phyloP scores from a whole-genome alignment of 192 early-diverging fungal genomes.

The Linnemannia hyalina region DNA sequence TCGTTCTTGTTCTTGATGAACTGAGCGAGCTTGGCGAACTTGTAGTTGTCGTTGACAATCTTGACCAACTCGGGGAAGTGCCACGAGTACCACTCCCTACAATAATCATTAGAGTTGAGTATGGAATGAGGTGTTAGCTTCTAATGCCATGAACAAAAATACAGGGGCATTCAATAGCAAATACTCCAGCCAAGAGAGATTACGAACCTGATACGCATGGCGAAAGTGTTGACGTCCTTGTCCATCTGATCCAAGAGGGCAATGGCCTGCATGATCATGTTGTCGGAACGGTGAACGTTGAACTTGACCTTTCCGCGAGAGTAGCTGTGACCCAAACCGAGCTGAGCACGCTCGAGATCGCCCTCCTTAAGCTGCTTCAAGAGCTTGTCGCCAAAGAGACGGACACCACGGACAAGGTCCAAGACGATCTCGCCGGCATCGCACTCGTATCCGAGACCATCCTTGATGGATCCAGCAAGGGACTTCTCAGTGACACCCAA shows the following conservation, averaged over 20 bases:
- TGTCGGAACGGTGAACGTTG: slow-evolving; percentile 98
- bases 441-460: slow-evolving; percentile 82
- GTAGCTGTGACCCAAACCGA: slow-evolving; percentile 98
- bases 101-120: slow-evolving; percentile 62
- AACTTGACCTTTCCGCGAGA: slow-evolving; percentile 99
- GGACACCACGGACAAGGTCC: slow-evolving; percentile 95
- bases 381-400: slow-evolving; percentile 91
- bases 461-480: slow-evolving; percentile 81
- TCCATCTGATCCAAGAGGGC: slow-evolving; percentile 96
- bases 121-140: slow-evolving; percentile 67
- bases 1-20: slow-evolving; percentile 92
- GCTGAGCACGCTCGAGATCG: slow-evolving; percentile 93
- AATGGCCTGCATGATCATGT: slow-evolving; percentile 92
- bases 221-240: slow-evolving; percentile 98
- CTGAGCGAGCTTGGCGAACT: slow-evolving; percentile 91
- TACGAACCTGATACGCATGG: slow-evolving; percentile 83
- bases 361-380: slow-evolving; percentile 91
- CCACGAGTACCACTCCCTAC: slow-evolving; percentile 99
- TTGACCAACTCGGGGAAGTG: slow-evolving; percentile 99
- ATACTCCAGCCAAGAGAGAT: neutral
- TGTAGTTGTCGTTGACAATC: slow-evolving; percentile 93
- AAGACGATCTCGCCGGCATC: slow-evolving; percentile 83
- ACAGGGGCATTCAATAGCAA: slow-evolving; percentile 84
- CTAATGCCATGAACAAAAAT: slow-evolving; percentile 39
- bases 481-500: slow-evolving; percentile 93